Percentiles rank a stretch among this genome's conserved stretches.
Conservation (phyloP, 805 yeast genomes). For the Yarrowia sp. region DNA sequence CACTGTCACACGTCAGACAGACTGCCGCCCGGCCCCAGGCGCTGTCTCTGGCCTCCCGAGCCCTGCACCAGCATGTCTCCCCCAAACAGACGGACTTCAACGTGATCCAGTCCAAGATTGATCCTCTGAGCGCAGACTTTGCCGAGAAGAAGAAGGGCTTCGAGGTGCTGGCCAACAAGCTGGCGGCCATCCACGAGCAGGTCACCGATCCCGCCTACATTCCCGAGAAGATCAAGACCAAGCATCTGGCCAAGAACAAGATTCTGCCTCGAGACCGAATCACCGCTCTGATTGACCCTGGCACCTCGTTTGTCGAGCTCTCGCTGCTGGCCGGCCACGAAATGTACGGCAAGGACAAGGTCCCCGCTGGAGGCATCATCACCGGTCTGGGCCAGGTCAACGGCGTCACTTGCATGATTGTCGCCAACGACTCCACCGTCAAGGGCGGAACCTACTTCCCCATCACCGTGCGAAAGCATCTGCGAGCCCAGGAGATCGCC, state of each 20-base stretch:
- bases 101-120: constrained; percentile 43
- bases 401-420: constrained; percentile 47
- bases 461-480: constrained; percentile 49
- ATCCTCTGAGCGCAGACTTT: constrained; percentile 44
- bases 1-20: constrained; percentile 20
- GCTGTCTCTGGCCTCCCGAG: background rate
- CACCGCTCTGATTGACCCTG: constrained; percentile 47
- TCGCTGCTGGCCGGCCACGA: constrained; percentile 48
- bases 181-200: constrained; percentile 43
- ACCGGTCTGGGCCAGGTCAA: constrained; percentile 49
- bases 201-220: constrained; percentile 43
- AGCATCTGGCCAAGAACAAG: constrained; percentile 47
- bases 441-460: constrained; percentile 51
- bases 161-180: constrained; percentile 41
- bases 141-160: constrained; percentile 43
- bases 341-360: constrained; percentile 47
- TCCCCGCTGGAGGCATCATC: constrained; percentile 50
- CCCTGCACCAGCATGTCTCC: constrained; percentile 36
- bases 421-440: constrained; percentile 49
- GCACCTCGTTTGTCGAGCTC: constrained; percentile 48
- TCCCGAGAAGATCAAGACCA: constrained; percentile 46
- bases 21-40: constrained; percentile 10
- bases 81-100: constrained; percentile 40
- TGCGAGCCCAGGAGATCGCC: constrained; percentile 50
- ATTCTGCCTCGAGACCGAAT: constrained; percentile 49